Conservation (phyloP, 2,329 filamentous ascomycete species). For the Aspergillus niger region DNA sequence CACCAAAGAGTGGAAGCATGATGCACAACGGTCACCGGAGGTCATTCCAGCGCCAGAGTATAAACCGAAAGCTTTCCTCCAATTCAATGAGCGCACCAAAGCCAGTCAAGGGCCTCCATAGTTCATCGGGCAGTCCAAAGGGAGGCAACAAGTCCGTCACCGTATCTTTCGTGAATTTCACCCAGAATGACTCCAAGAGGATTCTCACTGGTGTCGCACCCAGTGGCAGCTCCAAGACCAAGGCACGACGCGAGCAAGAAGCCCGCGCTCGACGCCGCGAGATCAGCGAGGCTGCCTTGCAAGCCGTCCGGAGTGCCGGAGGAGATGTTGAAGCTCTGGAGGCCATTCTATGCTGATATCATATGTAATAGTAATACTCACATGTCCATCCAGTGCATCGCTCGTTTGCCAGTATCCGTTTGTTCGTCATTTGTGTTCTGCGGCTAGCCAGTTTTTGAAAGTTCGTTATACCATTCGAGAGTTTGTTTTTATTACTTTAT, state of each 20-base stretch:
- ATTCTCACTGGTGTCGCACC: constrained; percentile 90
- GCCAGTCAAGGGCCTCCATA: constrained; percentile 32
- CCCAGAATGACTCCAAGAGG: constrained; percentile 72
- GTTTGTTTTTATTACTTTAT: not conserved
- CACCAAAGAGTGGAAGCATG: constrained; percentile 31
- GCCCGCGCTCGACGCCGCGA: constrained; percentile 70
- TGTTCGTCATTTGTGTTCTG: constrained; percentile 3
- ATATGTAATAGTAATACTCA: constrained; percentile 12
- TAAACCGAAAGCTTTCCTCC: constrained; percentile 45
- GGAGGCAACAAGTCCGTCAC: constrained; percentile 46
- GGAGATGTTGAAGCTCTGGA: constrained; percentile 49
- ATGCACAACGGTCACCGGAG: constrained; percentile 31
- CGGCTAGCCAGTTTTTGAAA: not conserved
- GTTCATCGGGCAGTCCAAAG: constrained; percentile 35
- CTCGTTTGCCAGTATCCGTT: constrained; percentile 12
- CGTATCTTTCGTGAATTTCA: constrained; percentile 84
- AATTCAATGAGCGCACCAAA: constrained; percentile 36
- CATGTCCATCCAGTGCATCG: constrained; percentile 10
- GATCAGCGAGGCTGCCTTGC: constrained; percentile 45
- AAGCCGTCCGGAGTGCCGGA: constrained; percentile 48
- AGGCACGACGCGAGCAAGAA: constrained; percentile 87
- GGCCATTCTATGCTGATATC: constrained; percentile 40
- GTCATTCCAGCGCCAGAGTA: constrained; percentile 38
- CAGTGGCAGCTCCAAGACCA: constrained; percentile 89
- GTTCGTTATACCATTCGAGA: constrained; percentile 2